These are phyloP conservation scores for Pichia sp. DNA, from an alignment of 1,139 yeast species.

Conservation along the genomic window DNA sequence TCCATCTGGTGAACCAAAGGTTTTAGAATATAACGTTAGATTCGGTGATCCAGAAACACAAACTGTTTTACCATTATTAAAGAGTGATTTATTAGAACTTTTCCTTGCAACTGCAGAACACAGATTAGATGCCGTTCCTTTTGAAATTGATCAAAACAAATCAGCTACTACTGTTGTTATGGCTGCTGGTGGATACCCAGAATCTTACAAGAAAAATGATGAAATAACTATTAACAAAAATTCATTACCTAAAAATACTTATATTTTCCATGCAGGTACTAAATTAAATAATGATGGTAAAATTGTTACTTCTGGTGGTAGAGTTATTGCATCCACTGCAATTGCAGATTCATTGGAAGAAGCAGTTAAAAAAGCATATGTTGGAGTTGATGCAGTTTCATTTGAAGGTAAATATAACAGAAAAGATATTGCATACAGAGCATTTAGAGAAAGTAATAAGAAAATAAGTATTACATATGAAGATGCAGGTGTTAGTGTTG, in stretches of 20 bases:
- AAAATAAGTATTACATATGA: slow-evolving; percentile 67
- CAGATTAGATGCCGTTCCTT: slow-evolving; percentile 77
- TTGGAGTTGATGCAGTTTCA: slow-evolving; percentile 69
- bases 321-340: slow-evolving; percentile 94
- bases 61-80: slow-evolving; percentile 85
- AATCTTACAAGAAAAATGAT: slow-evolving; percentile 78
- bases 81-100: slow-evolving; percentile 86
- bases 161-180: slow-evolving; percentile 89
- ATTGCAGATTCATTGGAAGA: slow-evolving; percentile 66
- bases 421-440: slow-evolving; percentile 93
- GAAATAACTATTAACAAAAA: slow-evolving; percentile 53
- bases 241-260: slow-evolving; percentile 48
- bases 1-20: slow-evolving; percentile 76
- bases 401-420: slow-evolving; percentile 79
- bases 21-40: slow-evolving; percentile 92
- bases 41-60: slow-evolving; percentile 99
- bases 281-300: slow-evolving; percentile 42
- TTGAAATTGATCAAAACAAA: slow-evolving; percentile 53
- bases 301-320: slow-evolving; percentile 85
- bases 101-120: slow-evolving; percentile 94
- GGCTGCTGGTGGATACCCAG: slow-evolving; percentile 98
- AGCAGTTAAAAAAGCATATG: slow-evolving; percentile 82
- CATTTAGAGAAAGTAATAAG: slow-evolving; percentile 47
- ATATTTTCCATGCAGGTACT: slow-evolving; percentile 95
- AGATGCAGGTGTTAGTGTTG: slow-evolving; percentile 95